These are phyloP conservation scores for Pseudogymnoascus sp. DNA, from an alignment of 2,329 filamentous ascomycete genomes.

Conservation along the genomic window DNA sequence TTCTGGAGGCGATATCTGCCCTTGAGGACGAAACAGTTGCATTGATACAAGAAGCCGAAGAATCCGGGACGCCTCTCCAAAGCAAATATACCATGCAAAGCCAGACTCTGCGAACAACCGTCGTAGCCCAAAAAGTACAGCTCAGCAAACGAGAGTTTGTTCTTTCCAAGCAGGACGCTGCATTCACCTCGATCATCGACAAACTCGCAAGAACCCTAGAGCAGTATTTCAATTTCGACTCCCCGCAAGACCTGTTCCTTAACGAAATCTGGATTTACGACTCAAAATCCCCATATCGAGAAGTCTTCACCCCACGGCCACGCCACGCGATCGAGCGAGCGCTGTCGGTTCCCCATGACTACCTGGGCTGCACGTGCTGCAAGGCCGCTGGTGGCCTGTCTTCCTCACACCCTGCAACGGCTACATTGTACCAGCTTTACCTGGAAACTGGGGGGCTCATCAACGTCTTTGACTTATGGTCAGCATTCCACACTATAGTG, in stretches of 20 bases:
- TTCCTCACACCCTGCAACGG: conserved; percentile 59
- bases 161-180: conserved; percentile 62
- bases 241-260: conserved; percentile 46
- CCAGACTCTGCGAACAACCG: conserved; percentile 65
- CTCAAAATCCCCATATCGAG: conserved; percentile 58
- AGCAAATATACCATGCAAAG: conserved; percentile 69
- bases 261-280: conserved; percentile 74
- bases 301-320: conserved; percentile 71
- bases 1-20: conserved; percentile 17
- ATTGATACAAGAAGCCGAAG: conserved; percentile 40
- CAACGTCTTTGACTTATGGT: conserved; percentile 74
- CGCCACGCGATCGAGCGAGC: conserved; percentile 64
- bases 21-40: conserved; percentile 40
- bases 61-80: conserved; percentile 47
- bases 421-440: conserved; percentile 72
- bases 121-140: conserved; percentile 75
- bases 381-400: conserved; percentile 43
- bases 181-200: conserved; percentile 61
- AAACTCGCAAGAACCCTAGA: conserved; percentile 44
- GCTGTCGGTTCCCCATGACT: conserved; percentile 66
- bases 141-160: conserved; percentile 67
- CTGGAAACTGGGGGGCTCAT: conserved; percentile 69
- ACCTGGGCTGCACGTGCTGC: conserved; percentile 68
- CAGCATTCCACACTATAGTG: conserved; percentile 62
- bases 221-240: conserved; percentile 35